phyloP scores from a whole-genome alignment of 1,284 basidiomycete genomes.

The Sporisorium iseilematis-ciliati region DNA sequence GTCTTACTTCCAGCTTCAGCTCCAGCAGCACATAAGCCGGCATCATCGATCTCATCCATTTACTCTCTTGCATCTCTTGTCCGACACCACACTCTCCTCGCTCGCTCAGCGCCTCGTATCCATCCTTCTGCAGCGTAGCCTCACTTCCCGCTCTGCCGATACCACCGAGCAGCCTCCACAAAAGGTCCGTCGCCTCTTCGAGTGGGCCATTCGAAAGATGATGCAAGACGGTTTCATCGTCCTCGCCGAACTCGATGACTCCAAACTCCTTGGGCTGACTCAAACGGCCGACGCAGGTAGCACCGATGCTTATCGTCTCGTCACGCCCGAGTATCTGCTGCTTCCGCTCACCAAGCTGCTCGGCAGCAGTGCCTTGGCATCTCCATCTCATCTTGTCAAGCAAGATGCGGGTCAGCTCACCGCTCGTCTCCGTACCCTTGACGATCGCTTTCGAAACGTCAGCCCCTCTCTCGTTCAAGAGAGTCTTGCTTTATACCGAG shows the following conservation, averaged over 20 bases:
- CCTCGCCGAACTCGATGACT: constrained; percentile 14
- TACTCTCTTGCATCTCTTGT: constrained; percentile 13
- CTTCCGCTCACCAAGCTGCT: constrained; percentile 21
- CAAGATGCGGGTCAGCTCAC: constrained; percentile 20
- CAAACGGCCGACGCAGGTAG: neutral
- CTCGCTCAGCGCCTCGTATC: constrained; percentile 35
- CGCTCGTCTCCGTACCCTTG: constrained; percentile 31
- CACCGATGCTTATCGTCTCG: constrained; percentile 26
- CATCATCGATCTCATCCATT: constrained; percentile 14
- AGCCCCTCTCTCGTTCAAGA: constrained; percentile 32
- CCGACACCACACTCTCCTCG: constrained; percentile 7
- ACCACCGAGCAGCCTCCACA: constrained; percentile 23
- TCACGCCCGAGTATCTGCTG: constrained; percentile 38
- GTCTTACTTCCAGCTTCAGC: constrained; percentile 45
- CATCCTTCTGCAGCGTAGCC: constrained; percentile 30
- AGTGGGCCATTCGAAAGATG: constrained; percentile 49
- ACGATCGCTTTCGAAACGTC: constrained; percentile 45
- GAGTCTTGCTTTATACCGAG: constrained; percentile 25
- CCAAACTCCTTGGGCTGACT: neutral
- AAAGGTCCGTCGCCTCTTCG: constrained; percentile 38
- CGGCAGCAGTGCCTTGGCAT: neutral
- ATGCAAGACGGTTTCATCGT: constrained; percentile 49
- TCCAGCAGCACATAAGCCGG: constrained; percentile 36
- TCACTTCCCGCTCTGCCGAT: constrained; percentile 9
- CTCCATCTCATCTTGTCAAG: neutral